Evolutionary conservation across 2,329 filamentous ascomycete species (phyloP), one percentile per base, ranked within the genome.

Genomic region (Xylariales sp.): DNA sequence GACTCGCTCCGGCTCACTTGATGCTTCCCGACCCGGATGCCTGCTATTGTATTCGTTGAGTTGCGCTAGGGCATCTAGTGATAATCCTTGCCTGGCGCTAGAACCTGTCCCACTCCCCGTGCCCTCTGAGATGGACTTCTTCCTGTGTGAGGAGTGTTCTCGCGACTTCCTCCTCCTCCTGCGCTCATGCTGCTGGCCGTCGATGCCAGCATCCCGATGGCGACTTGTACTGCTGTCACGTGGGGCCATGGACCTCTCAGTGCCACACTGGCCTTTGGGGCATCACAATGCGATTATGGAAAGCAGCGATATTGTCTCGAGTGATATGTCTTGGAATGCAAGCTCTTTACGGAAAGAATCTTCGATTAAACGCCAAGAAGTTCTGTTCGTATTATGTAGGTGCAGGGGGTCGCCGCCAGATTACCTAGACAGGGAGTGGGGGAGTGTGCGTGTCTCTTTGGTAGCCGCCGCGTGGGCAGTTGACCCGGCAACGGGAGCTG

Each of bases 21-120:
- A 72, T 18, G 50, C 44, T 34, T 53, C 51, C 29, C 43, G 40
- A 21, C 38, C 34, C n/a, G 44, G 15, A 6, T 72, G 68, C 15
- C 58, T 56, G 17, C 57, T 53, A 58, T 86, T 82, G 38, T 76
- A 63, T 34, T 76, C 69, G 49, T 88, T 74, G 32, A 90, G 60
- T 52, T 80, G 77, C 11, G 81, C 81, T 33, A 90, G 61, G 5
- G 83, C 79, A 49, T 78, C 75, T 3, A 63, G 56, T 5, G 70
- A 73, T 18, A 73, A 54, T 5, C 55, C 41, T 25, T 52, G 57
- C 5, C n/a, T 23, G 13, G 23, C 15, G 19, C 41, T 19, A 5
- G 52, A 48, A 17, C 50, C 49, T 5, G 48, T 35, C 14, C 48
- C 48, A 21, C 50, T 48, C 10, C 53, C 41, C n/a, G 50, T 57